A percentile compares a stretch with the other conserved stretches of the same genome.
Evolutionary conservation across 306 rosid species (phyloP).

Genomic region (Leucaena leucocephala): DNA sequence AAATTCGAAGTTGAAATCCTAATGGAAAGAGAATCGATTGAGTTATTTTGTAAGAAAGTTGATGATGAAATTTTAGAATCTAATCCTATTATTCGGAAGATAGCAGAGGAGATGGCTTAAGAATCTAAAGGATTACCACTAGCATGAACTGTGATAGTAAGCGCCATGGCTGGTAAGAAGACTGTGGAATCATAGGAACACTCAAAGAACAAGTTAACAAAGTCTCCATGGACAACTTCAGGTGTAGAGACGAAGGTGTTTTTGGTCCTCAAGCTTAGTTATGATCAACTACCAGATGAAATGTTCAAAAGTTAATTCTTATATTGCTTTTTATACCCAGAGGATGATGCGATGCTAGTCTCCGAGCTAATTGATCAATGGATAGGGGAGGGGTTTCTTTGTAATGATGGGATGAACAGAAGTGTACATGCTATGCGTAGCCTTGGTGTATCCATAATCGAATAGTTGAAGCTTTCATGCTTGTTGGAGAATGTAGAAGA

Average conservation of each 20-base stretch:
- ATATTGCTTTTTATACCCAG: neutral
- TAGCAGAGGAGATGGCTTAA: neutral
- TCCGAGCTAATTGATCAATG: neutral
- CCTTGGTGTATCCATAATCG: neutral
- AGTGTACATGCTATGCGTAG: neutral
- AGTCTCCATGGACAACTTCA: neutral
- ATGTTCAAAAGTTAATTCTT: neutral
- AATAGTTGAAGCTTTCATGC: neutral
- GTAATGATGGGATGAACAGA: too few relatives aligned
- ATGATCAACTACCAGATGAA: neutral
- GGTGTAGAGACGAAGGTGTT: neutral
- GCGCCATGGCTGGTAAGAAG: neutral
- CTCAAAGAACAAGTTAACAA: neutral
- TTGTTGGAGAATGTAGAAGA: neutral
- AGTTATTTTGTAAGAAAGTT: neutral
- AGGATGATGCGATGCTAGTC: neutral
- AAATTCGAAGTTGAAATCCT: neutral
- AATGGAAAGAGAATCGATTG: neutral
- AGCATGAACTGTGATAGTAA: neutral
- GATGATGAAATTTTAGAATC: neutral
- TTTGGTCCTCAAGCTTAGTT: neutral
- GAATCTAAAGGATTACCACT: neutral
- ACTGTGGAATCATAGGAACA: neutral
- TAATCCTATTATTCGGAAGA: neutral
- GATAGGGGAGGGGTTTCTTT: neutral